Conservation (phyloP, 2,329 filamentous ascomycete species). For the Coniella vitis region DNA sequence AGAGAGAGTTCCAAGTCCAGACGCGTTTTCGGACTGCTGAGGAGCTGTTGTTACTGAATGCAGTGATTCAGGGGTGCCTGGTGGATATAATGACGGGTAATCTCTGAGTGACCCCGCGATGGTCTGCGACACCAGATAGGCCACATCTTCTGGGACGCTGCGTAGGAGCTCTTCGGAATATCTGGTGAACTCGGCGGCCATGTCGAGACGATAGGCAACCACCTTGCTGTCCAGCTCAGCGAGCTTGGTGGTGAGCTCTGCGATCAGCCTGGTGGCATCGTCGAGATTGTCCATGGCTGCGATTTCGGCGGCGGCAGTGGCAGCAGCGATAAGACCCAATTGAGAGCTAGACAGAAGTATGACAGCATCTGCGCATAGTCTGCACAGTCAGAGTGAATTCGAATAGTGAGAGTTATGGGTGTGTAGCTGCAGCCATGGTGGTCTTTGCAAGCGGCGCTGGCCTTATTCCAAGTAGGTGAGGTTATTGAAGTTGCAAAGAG, state of each 20-base stretch:
- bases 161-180: slow-evolving; percentile 46
- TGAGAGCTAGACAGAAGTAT: background rate
- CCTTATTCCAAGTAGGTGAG: background rate
- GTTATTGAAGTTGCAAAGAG: background rate
- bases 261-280: slow-evolving; percentile 41
- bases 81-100: slow-evolving; percentile 36
- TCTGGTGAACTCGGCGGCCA: slow-evolving; percentile 50
- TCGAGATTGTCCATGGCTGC: slow-evolving; percentile 33
- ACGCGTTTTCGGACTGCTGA: slow-evolving; percentile 8
- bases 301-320: slow-evolving; percentile 9
- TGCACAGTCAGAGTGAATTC: background rate
- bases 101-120: slow-evolving; percentile 37
- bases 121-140: slow-evolving; percentile 37
- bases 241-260: slow-evolving; percentile 47
- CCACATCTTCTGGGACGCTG: slow-evolving; percentile 39
- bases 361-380: background rate
- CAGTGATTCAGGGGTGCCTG: slow-evolving; percentile 5
- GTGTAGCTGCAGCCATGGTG: background rate
- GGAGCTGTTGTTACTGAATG: slow-evolving; percentile 12
- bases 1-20: slow-evolving; percentile 24
- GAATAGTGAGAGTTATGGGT: background rate
- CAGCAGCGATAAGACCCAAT: slow-evolving; percentile 4
- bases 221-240: slow-evolving; percentile 52
- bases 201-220: slow-evolving; percentile 47
- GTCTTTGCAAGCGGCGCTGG: background rate